Evolutionary conservation across 1,284 basidiomycete species (phyloP), one percentile per base, ranked within the genome.

Genomic region (Bondarzewia mesenterica): DNA sequence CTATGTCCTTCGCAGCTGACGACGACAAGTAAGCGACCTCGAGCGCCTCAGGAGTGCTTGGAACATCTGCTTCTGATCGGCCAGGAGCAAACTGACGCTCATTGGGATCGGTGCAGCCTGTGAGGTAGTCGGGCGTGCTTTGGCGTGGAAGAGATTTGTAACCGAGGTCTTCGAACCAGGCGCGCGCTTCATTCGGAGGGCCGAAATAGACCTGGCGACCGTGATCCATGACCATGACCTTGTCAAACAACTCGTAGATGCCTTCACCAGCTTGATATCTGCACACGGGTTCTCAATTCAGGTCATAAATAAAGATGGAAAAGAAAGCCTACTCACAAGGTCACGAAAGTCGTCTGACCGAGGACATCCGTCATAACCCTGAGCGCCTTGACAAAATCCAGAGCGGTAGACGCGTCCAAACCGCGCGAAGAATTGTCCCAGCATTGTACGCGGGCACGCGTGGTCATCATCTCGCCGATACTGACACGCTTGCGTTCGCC

Each of bases 391-490:
- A 73, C 78, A 54, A 87, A 92, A 60, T 89, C 85, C 27, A 93
- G 71, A 0, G 91, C 90, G 5, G 89, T 93, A 29, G 82, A 83
- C 1, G 91, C 87, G 58, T 95, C 91, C 41, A 95, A 74, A 52
- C 93, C 90, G 45, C 89, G 77, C 2, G 88, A 89, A 0, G 86
- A 85, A 57, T 89, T 90, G 64, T 92, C 89, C 83, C 87, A 92
- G 51, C 77, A 80, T 51, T 86, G 78, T 14, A 92, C 79, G 35
- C 80, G 78, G 22, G 85, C 85, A 38, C 84, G 78, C 7, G 83
- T 85, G 1, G 84, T 78, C 76, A 93, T 82, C 75, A 86, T 87
- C 67, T 93, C 91, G 5, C 86, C 84, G 60, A 93, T 91, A 43
- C 85, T 89, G 14, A 93, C 89, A 57, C 91, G 88, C 64, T 91